Percentiles rank a stretch among this genome's conserved stretches.
These are phyloP conservation scores for Pichiaceae sp. DNA, from an alignment of 1,139 yeast species.

Conservation along the genomic window DNA sequence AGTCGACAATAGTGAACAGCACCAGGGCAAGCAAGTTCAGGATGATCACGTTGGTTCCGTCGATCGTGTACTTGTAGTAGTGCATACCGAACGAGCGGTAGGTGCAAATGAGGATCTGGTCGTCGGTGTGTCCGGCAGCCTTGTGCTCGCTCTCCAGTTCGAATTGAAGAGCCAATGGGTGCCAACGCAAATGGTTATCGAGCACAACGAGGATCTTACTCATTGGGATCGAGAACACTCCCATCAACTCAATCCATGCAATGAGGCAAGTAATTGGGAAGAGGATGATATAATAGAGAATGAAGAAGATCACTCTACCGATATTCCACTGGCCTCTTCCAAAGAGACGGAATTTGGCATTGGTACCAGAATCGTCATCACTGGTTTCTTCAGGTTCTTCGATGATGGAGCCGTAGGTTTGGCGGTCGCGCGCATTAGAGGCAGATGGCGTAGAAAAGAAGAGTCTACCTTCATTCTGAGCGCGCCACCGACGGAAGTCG, in stretches of 20 bases:
- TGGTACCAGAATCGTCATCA: conserved; percentile 16
- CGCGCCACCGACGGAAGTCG: conserved; percentile 87
- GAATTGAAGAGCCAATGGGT: conserved; percentile 78
- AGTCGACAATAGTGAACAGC: conserved; percentile 75
- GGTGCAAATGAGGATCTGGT: conserved; percentile 61
- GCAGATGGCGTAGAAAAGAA: conserved; percentile 53
- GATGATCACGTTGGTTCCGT: conserved; percentile 90
- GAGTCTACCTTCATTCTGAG: conserved; percentile 55
- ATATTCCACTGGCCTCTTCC: conserved; percentile 92
- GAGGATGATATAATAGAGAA: conserved; percentile 58
- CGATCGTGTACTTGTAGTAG: conserved; percentile 91
- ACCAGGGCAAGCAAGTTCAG: conserved; percentile 78
- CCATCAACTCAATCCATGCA: conserved; percentile 64
- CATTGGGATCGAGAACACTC: conserved; percentile 91
- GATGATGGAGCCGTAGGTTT: not conserved
- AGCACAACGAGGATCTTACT: conserved; percentile 63
- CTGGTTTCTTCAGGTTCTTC: conserved; percentile 2
- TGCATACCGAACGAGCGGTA: conserved; percentile 88
- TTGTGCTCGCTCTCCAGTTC: conserved; percentile 45
- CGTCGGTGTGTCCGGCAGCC: conserved; percentile 26
- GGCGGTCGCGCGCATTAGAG: conserved; percentile 7
- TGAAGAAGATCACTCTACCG: conserved; percentile 75
- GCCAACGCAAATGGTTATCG: conserved; percentile 75
- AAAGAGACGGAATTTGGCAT: conserved; percentile 44
- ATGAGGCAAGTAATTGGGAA: conserved; percentile 59